A percentile compares a stretch with the other conserved stretches of the same genome.
These are phyloP conservation scores for Desmodesmus armatus DNA, from an alignment of 139 green algal species.

Conservation along the genomic window DNA sequence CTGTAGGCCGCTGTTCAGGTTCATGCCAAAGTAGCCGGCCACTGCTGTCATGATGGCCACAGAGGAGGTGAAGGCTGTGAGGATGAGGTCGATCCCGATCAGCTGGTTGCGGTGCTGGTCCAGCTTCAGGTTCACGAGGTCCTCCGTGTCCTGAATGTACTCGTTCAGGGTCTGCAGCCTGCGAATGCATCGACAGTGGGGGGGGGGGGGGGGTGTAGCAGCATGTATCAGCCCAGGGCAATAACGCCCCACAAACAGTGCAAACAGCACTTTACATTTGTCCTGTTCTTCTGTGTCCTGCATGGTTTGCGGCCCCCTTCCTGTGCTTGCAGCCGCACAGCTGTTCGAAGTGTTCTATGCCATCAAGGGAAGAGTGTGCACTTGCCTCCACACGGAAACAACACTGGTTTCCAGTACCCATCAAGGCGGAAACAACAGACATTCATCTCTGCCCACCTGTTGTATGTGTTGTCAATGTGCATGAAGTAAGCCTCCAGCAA, in stretches of 20 bases:
- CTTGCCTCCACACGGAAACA: no score
- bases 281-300: no score
- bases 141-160: conserved; percentile 69
- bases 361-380: background rate
- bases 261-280: no score
- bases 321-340: no score
- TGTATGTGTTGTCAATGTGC: conserved; percentile 73
- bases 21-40: conserved; percentile 95
- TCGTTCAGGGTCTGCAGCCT: conserved; percentile 59
- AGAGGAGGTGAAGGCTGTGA: conserved; percentile 82
- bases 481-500: conserved; percentile 81
- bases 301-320: no score
- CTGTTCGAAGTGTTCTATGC: no score
- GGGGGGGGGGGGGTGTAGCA: no score
- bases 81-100: conserved; percentile 84
- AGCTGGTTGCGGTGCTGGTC: conserved; percentile 90
- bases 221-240: no score
- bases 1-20: conserved; percentile 72
- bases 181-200: background rate
- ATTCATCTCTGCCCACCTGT: conserved; percentile 55
- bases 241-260: no score
- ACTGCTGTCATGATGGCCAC: conserved; percentile 80
- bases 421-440: conserved; percentile 63
- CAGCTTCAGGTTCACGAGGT: conserved; percentile 91
- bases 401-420: no score